Conservation (phyloP, 148 eudicot genomes). For the Linanthus parryae region DNA sequence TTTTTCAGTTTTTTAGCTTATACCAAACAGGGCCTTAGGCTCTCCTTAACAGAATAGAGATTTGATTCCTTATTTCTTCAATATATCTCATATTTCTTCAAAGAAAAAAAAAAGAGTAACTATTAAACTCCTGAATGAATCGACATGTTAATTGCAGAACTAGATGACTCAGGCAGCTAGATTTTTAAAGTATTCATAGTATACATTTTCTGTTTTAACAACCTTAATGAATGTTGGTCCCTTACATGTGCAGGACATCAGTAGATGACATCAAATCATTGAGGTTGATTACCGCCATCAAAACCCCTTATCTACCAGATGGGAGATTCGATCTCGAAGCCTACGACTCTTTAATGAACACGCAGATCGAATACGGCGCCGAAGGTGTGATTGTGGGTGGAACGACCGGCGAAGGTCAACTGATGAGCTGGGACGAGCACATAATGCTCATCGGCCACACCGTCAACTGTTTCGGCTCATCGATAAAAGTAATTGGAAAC, state of each 20-base stretch:
- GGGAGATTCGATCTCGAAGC: conserved; percentile 92
- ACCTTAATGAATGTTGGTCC: neutral
- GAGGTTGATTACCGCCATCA: conserved; percentile 68
- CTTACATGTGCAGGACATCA: conserved; percentile 49
- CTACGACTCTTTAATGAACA: conserved; percentile 64
- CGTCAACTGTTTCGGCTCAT: conserved; percentile 74
- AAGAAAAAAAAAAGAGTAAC: neutral
- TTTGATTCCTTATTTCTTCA: neutral
- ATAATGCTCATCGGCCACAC: conserved; percentile 90
- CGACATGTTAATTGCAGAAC: neutral
- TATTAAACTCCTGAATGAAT: neutral
- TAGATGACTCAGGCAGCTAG: neutral
- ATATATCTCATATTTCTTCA: neutral
- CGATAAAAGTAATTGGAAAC: conserved; percentile 76
- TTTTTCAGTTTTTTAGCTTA: no score
- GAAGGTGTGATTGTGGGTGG: conserved; percentile 89
- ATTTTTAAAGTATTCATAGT: neutral
- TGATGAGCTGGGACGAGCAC: conserved; percentile 96
- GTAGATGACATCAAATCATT: conserved; percentile 70
- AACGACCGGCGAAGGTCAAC: conserved; percentile 88
- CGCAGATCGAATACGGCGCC: conserved; percentile 63
- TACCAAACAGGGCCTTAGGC: no score
- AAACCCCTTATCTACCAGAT: conserved; percentile 89
- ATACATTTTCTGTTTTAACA: neutral
- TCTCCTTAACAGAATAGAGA: no score